Conservation (phyloP, 2,329 filamentous ascomycete species). For the Lasiodiplodia sp. region DNA sequence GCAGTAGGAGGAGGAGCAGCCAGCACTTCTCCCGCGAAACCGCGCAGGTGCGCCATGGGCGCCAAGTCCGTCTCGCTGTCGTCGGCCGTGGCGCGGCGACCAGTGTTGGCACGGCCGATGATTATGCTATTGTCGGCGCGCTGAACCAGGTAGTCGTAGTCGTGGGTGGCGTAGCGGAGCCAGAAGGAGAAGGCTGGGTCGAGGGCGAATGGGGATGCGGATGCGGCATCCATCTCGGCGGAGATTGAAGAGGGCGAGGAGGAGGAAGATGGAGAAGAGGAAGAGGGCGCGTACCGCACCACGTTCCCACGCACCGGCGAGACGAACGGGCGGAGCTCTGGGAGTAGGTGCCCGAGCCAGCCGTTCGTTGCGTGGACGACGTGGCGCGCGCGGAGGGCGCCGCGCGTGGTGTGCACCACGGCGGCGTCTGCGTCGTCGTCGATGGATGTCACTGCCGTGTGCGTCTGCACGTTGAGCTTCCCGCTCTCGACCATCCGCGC, state of each 20-base stretch:
- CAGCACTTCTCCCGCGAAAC: neutral
- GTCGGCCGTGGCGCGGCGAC: neutral
- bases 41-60: neutral
- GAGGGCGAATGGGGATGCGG: neutral
- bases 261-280: no score
- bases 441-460: neutral
- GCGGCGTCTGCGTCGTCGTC: neutral
- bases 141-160: constrained; percentile 10
- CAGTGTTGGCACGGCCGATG: neutral
- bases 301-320: neutral
- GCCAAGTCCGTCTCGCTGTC: neutral
- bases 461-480: neutral
- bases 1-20: neutral
- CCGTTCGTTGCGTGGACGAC: constrained; percentile 41
- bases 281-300: neutral
- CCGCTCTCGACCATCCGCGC: neutral
- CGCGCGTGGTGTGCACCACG: neutral
- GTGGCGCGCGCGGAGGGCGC: constrained; percentile 26
- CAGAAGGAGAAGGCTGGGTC: constrained; percentile 8
- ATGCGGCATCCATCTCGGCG: no score
- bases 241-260: no score
- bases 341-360: constrained; percentile 37
- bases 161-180: neutral
- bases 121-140: no score
- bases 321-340: neutral